Evolutionary conservation across 352 stramenopile species (phyloP), one percentile per base, ranked within the genome.

Genomic region (Pythium diclinum): DNA sequence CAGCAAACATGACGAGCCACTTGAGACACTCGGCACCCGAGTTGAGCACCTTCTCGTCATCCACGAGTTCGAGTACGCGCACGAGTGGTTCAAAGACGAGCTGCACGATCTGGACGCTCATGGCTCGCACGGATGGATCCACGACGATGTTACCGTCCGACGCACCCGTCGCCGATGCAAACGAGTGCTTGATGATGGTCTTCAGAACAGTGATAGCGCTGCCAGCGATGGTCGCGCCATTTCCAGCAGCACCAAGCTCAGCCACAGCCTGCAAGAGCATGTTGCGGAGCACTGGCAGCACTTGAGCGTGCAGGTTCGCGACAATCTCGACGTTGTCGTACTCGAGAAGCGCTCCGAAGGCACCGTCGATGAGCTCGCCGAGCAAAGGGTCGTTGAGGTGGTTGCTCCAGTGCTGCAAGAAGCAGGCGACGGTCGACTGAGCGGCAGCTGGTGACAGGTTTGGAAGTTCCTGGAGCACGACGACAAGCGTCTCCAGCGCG

Each of bases 21-120:
- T 94, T 94, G 32, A 94, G 77, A 67, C 83, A 92, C 59, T 94
- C 83, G 0, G 83, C 82, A 13, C 86, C 83, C 10, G 74, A 70
- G 63, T 87, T 89, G 3, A 94, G 73, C 28, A 92, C 79, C 59
- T 88, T 91, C 14, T 91, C 83, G 48, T 94, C 84, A 33, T 94
- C 83, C 2, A 89, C 72, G 19, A 66, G 65, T 9, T 77, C 55
- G 10, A 94, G 69, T 1, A 94, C 71, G 42, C 68, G 67, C 28
- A 94, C 67, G 30, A 94, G 65, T 28, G 83, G 86, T 63, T 92
- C 83, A 56, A 94, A 87, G 32, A 89, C 73, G 14, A 80, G 73
- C 60, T 91, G 80, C 21, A 94, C 74, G 59, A 94, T 69, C 55
- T 89, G 79, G 32, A 68, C 71, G 34, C 76, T 82, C 59, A 91